A percentile compares a stretch with the other conserved stretches of the same genome.
These are phyloP conservation scores for Nicotiana rustica DNA, from an alignment of 305 asterid species.

Conservation along the genomic window DNA sequence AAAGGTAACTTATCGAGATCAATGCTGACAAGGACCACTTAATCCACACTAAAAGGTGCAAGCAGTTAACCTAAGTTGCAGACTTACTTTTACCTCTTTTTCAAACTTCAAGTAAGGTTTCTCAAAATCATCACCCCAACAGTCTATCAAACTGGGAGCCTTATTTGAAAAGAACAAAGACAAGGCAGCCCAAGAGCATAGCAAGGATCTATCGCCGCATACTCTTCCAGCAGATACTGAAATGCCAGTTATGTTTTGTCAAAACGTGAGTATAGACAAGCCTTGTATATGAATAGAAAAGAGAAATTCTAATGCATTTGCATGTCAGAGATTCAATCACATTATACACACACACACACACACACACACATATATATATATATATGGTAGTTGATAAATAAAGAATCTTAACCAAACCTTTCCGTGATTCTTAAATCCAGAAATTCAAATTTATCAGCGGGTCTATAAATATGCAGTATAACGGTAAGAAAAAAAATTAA, in stretches of 20 bases:
- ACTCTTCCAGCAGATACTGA: conserved; percentile 66
- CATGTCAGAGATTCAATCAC: not conserved
- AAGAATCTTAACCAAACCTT: not conserved
- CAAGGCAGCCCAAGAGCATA: conserved; percentile 91
- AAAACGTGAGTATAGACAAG: not conserved
- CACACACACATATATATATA: too few relatives aligned
- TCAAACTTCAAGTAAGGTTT: conserved; percentile 70
- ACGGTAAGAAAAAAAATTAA: not conserved
- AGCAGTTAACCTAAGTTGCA: not conserved
- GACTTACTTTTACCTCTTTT: conserved; percentile 54
- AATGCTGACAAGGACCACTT: not conserved
- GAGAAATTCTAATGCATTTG: not conserved
- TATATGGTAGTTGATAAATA: too few relatives aligned
- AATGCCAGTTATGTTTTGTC: not conserved
- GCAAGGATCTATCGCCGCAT: conserved; percentile 75
- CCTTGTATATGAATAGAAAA: not conserved
- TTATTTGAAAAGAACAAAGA: conserved; percentile 84
- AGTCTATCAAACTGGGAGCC: conserved; percentile 88
- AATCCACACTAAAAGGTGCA: conserved; percentile 14
- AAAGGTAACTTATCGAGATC: not conserved
- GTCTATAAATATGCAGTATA: not conserved
- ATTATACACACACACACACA: not conserved
- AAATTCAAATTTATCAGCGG: conserved; percentile 17
- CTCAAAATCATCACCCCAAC: conserved; percentile 91
- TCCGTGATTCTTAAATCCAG: not conserved